Evolutionary conservation across 176 grass and related monocot species (phyloP).

Genomic region (Miscanthus lutarioriparius): DNA sequence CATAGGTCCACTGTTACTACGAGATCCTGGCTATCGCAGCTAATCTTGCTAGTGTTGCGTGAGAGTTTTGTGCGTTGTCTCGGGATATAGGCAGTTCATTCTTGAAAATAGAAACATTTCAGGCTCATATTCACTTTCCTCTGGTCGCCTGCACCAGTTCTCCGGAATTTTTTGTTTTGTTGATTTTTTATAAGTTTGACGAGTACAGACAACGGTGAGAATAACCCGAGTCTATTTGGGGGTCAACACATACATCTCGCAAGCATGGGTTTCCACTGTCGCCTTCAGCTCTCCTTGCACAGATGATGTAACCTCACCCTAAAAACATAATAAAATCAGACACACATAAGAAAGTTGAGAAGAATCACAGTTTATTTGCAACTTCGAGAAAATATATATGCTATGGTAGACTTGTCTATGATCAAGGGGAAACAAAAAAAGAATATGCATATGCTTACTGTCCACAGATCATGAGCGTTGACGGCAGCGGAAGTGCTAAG

Average conservation of each 20-base stretch:
- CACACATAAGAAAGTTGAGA: background rate
- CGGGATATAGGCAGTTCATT: background rate
- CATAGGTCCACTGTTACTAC: background rate
- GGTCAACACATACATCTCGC: constrained; percentile 54
- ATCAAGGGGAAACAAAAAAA: background rate
- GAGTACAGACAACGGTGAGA: background rate
- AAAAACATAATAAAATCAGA: background rate
- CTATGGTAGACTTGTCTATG: background rate
- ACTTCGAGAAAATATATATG: background rate
- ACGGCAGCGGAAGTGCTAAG: constrained; percentile 28
- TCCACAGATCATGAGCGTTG: constrained; percentile 54
- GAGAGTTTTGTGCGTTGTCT: background rate
- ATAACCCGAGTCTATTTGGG: constrained; percentile 15
- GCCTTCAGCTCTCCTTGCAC: constrained; percentile 34
- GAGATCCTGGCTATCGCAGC: background rate
- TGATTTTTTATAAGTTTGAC: constrained; percentile 19
- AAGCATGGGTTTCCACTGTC: constrained; percentile 39
- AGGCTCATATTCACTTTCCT: background rate
- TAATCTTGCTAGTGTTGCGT: background rate
- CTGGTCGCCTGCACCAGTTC: background rate
- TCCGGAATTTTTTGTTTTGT: background rate
- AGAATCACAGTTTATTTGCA: background rate
- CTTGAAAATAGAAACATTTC: background rate
- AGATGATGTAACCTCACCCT: constrained; percentile 33
- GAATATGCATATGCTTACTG: constrained; percentile 39